Evolutionary conservation across 2,329 filamentous ascomycete species (phyloP), one percentile per base, ranked within the genome.

Genomic region (Cytospora paraplurivora): DNA sequence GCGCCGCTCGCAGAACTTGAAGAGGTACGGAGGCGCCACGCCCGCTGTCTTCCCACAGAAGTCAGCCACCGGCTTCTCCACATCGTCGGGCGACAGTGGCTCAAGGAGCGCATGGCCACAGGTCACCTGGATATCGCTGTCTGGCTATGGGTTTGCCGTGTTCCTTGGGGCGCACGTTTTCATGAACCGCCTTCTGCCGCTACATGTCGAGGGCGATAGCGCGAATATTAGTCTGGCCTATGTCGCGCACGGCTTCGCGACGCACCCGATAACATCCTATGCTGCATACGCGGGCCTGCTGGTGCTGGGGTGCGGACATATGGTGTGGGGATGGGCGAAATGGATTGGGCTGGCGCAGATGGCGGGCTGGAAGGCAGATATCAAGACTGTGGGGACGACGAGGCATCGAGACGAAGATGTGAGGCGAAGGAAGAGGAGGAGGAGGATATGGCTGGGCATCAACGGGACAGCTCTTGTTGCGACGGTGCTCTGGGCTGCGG

Each of bases 181-280:
- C 66, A 81, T 93, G 63, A 96, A 96, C 74, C 86, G 94, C 38
- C 76, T 86, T 3, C 79, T 96, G 33, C 94, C 95, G 2, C 76
- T 93, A 38, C 79, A 85, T 34, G 84, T 92, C 52, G 91, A 96
- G 60, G 93, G 93, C 7, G 92, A 93, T 64, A 93, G 88, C 71
- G 91, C 91, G n/a, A 89, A 94, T 60, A 88, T 97, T 49, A 91
- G 91, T 0, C 79, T 98, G 13, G 88, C 86, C 13, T 98, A 91
- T 74, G 88, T 97, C 8, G 86, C 88, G 13, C 93, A 98, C 76
- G 92, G 91, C 3, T 95, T 97, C 72, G 87, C 90, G 35, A 83
- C 85, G 15, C 88, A 91, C 70, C 87, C 88, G 0, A 68, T 82
- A 1, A 74, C 89, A 10, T 86, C 90, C n/a, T 89, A 87, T 73